Conservation (phyloP, 192 early-diverging fungal species). For the Phlyctochytrium arcticum region DNA sequence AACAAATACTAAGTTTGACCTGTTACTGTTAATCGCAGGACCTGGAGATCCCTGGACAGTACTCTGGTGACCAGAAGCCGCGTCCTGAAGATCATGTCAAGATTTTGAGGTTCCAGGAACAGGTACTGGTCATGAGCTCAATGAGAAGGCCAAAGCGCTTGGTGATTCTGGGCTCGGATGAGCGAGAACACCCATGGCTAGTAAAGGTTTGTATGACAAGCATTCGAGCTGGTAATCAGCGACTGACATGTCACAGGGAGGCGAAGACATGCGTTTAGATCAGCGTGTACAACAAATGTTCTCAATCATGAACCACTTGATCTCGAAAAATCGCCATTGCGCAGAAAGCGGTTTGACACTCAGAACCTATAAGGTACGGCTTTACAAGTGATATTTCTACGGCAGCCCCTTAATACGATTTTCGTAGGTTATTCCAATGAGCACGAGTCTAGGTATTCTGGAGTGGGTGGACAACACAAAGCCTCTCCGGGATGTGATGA, state of each 20-base stretch:
- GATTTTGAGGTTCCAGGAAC: conserved; percentile 60
- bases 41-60: conserved; percentile 77
- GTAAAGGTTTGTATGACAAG: conserved; percentile 56
- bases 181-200: conserved; percentile 66
- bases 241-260: conserved; percentile 48
- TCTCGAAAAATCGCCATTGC: conserved; percentile 52
- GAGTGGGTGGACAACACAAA: conserved; percentile 76
- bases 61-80: conserved; percentile 53
- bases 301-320: conserved; percentile 69
- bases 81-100: conserved; percentile 49
- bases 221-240: too few species aligned
- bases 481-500: conserved; percentile 60
- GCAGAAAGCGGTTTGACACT: conserved; percentile 51
- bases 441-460: conserved; percentile 58
- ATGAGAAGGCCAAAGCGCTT: conserved; percentile 70
- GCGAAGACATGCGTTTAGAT: conserved; percentile 77
- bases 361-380: conserved; percentile 64
- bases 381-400: too few species aligned
- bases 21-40: conserved; percentile 20
- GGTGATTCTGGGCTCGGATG: conserved; percentile 68
- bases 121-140: conserved; percentile 64
- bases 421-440: conserved; percentile 46
- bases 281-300: conserved; percentile 77
- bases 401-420: too few species aligned
- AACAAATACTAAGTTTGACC: neutral